Percentiles rank a stretch among this genome's conserved stretches.
These are phyloP conservation scores for Lunularia cruciata DNA, from an alignment of 225 moss, liverwort and hornwort species.

Conservation along the genomic window DNA sequence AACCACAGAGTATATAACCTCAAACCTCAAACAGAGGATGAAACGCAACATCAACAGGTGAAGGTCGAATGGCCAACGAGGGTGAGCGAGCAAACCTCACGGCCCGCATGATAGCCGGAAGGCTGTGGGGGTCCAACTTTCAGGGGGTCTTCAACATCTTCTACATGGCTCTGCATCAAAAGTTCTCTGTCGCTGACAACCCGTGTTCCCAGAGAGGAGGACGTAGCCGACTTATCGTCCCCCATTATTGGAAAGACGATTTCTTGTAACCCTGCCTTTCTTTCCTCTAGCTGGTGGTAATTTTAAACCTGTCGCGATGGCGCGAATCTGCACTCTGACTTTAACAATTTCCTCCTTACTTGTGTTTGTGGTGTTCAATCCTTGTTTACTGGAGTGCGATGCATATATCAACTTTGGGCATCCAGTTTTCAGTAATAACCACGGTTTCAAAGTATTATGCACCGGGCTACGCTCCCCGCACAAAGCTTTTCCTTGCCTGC, in stretches of 20 bases:
- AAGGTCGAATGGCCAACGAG: neutral
- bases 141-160: conserved; percentile 89
- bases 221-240: conserved; percentile 84
- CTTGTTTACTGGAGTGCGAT: neutral
- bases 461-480: neutral
- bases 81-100: conserved; percentile 57
- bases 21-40: neutral
- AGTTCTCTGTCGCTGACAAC: conserved; percentile 78
- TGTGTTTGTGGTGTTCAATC: neutral
- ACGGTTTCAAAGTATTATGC: neutral
- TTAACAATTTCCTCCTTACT: neutral
- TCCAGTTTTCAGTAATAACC: neutral
- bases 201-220: conserved; percentile 66
- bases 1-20: no score
- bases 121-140: conserved; percentile 83
- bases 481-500: neutral
- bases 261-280: neutral
- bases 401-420: neutral
- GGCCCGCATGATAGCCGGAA: conserved; percentile 87
- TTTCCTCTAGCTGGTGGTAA: conserved; percentile 24
- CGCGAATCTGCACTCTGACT: neutral
- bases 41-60: neutral
- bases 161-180: conserved; percentile 75
- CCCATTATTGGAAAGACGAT: conserved; percentile 52
- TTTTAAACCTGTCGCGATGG: neutral